Evolutionary conservation across 1,284 basidiomycete genomes (phyloP).

Genomic region (Tetrapyrgos nigripes): DNA sequence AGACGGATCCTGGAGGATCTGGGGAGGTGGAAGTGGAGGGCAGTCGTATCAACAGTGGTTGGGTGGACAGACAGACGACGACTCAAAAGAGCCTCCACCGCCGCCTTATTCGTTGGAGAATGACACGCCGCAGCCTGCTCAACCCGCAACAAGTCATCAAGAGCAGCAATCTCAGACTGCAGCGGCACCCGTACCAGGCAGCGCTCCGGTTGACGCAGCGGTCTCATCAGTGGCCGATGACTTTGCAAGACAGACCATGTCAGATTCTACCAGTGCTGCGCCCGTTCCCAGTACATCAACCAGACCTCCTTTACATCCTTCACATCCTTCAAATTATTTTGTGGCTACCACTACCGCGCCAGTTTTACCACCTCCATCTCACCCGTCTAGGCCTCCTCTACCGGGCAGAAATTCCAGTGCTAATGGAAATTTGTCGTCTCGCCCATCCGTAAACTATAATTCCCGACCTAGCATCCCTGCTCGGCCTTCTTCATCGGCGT

Average conservation of each 20-base stretch:
- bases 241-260: conserved; percentile 39
- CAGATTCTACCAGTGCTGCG: conserved; percentile 11
- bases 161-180: not conserved
- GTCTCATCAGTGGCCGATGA: conserved; percentile 32
- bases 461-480: conserved; percentile 24
- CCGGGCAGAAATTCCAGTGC: not conserved
- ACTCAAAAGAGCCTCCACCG: conserved; percentile 57
- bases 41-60: conserved; percentile 59
- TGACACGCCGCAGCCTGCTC: conserved; percentile 33
- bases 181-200: not conserved
- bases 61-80: conserved; percentile 45
- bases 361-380: conserved; percentile 28
- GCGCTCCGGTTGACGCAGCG: not conserved
- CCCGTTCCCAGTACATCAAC: conserved; percentile 1
- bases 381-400: conserved; percentile 19
- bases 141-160: not conserved
- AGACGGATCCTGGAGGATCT: conserved; percentile 25
- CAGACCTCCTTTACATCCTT: conserved; percentile 19
- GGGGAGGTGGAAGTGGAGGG: conserved; percentile 25
- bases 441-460: conserved; percentile 31
- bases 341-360: not conserved
- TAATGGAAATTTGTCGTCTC: conserved; percentile 9
- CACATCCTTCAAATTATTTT: not conserved
- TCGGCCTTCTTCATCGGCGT: conserved; percentile 16
- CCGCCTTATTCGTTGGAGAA: conserved; percentile 72